These are phyloP conservation scores for Meyerozyma sp. DNA, from an alignment of 1,139 yeast species.

Conservation along the genomic window DNA sequence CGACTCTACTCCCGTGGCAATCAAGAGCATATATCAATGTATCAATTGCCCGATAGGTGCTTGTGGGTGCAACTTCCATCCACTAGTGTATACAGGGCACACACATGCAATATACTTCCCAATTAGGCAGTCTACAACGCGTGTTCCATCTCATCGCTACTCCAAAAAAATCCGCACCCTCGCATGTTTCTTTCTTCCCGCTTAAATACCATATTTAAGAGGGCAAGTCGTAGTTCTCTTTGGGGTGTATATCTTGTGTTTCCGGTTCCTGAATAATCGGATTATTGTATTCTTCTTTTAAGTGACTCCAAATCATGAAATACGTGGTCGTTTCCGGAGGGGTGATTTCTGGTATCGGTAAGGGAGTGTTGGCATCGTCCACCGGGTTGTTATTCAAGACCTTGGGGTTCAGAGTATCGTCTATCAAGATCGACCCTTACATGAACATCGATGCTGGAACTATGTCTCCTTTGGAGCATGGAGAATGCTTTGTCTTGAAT, in stretches of 20 bases:
- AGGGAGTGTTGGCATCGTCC: slow-evolving; percentile 95
- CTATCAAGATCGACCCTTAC: slow-evolving; percentile 97
- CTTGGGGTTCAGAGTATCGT: slow-evolving; percentile 88
- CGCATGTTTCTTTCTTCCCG: slow-evolving; percentile 38
- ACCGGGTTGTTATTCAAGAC: slow-evolving; percentile 95
- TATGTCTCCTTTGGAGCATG: slow-evolving; percentile 98
- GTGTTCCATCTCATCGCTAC: slow-evolving; percentile 8
- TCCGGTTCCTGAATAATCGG: background rate
- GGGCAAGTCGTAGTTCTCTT: slow-evolving; percentile 29
- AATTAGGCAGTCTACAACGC: slow-evolving; percentile 19
- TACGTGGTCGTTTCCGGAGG: slow-evolving; percentile 99
- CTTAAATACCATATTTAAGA: slow-evolving; percentile 43
- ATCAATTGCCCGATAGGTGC: background rate
- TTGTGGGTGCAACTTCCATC: background rate
- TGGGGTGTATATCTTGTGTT: slow-evolving; percentile 1
- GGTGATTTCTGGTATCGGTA: slow-evolving; percentile 98
- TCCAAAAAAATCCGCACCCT: slow-evolving; percentile 10
- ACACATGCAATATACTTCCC: slow-evolving; percentile 11
- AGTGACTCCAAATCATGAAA: slow-evolving; percentile 46
- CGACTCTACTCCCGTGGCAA: background rate
- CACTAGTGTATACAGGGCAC: background rate
- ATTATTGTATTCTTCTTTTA: background rate
- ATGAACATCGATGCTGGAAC: slow-evolving; percentile 99
- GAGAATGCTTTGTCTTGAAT: slow-evolving; percentile 94
- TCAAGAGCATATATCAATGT: background rate